Evolutionary conservation across 2,329 filamentous ascomycete species (phyloP).

Genomic region (Penicillium sclerotiorum): DNA sequence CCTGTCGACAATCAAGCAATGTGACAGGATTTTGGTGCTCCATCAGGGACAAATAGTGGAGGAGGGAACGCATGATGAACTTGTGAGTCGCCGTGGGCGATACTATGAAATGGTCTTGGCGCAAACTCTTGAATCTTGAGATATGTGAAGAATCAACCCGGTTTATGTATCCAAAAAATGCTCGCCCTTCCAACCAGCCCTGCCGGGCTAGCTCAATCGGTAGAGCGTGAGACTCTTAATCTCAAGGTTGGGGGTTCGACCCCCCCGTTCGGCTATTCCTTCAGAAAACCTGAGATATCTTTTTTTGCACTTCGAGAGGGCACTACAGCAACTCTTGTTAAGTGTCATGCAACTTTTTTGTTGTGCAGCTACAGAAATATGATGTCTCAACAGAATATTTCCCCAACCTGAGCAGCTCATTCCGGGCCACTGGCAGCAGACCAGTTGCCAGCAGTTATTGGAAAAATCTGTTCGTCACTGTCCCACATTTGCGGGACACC

Average conservation of each 20-base stretch:
- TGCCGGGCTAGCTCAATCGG: constrained; percentile 56
- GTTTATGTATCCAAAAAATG: neutral
- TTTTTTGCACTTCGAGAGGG: too few species aligned
- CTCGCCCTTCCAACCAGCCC: constrained; percentile 9
- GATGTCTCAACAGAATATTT: too few species aligned
- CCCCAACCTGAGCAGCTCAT: too few species aligned
- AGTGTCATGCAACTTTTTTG: too few species aligned
- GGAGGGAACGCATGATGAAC: neutral
- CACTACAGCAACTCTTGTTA: too few species aligned
- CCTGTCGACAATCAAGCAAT: neutral
- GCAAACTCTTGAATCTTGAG: neutral
- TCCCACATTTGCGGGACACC: too few species aligned
- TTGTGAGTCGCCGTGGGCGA: neutral
- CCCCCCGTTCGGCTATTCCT: constrained; percentile 44
- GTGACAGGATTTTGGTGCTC: neutral
- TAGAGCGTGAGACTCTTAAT: constrained; percentile 56
- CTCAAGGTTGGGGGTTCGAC: constrained; percentile 47
- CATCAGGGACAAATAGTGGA: neutral
- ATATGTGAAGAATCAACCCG: too few species aligned
- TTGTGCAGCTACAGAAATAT: too few species aligned
- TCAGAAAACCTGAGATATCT: constrained; percentile 23
- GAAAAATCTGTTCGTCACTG: too few species aligned
- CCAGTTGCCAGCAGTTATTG: too few species aligned
- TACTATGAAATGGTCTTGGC: neutral
- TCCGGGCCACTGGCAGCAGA: too few species aligned